Percentiles rank a stretch among this genome's conserved stretches.
phyloP scores from a whole-genome alignment of 2,329 filamentous ascomycete species.

The Chrysosporium queenslandicum region DNA sequence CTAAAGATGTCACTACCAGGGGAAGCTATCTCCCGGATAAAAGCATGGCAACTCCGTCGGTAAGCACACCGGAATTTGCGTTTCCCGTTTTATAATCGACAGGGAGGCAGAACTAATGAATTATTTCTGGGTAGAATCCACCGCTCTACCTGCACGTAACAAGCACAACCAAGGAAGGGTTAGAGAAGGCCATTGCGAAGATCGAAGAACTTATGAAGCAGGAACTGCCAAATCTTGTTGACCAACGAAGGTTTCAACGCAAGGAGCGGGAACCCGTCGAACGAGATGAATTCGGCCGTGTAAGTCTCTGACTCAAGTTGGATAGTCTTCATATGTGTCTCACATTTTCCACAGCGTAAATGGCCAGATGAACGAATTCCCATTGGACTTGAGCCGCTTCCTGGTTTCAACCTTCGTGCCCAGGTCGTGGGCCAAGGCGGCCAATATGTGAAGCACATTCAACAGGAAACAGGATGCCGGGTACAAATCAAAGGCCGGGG shows the following conservation, averaged over 20 bases:
- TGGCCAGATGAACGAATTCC: constrained; percentile 96
- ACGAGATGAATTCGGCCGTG: constrained; percentile 79
- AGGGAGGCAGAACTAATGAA: constrained; percentile 6
- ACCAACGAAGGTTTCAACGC: constrained; percentile 83
- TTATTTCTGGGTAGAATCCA: constrained; percentile 57
- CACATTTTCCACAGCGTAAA: constrained; percentile 59
- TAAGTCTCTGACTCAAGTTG: constrained; percentile 38
- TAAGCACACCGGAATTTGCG: constrained; percentile 44
- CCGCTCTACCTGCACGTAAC: constrained; percentile 93
- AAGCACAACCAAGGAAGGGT: constrained; percentile 80
- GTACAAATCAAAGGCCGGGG: constrained; percentile 97
- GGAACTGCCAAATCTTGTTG: constrained; percentile 87
- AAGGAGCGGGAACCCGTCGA: constrained; percentile 71
- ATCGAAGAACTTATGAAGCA: constrained; percentile 95
- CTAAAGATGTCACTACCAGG: constrained; percentile 94
- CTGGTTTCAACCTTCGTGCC: constrained; percentile 89
- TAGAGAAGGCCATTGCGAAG: constrained; percentile 75
- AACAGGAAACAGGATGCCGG: constrained; percentile 85
- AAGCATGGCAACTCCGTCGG: constrained; percentile 86
- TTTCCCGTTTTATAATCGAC: not conserved
- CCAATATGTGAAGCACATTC: constrained; percentile 95
- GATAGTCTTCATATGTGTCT: not conserved
- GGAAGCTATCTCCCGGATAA: constrained; percentile 97
- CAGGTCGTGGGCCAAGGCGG: constrained; percentile 93
- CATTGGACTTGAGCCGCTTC: constrained; percentile 79